These are phyloP conservation scores for Meripilus lineatus DNA, from an alignment of 1,284 basidiomycete genomes.

Conservation along the genomic window DNA sequence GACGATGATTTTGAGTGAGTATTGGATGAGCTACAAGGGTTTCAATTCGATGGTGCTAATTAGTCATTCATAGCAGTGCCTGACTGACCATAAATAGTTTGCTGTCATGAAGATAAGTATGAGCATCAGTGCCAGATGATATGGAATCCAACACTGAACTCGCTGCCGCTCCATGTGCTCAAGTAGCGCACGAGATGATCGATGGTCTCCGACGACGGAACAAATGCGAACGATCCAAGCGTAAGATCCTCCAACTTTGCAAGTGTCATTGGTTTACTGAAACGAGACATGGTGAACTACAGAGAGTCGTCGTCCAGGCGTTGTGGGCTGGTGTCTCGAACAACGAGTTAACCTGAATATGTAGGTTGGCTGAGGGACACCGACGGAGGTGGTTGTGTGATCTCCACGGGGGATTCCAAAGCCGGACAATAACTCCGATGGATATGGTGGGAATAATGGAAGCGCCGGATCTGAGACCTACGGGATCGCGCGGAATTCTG, in stretches of 20 bases:
- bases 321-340: too few species aligned
- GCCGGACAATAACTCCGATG: too few species aligned
- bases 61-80: neutral
- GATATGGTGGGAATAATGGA: too few species aligned
- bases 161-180: conserved; percentile 78
- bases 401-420: too few species aligned
- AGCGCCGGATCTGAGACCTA: too few species aligned
- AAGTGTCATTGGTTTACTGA: conserved; percentile 30
- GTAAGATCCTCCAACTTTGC: conserved; percentile 52
- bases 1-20: conserved; percentile 60
- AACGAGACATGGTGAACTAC: conserved; percentile 35
- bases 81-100: conserved; percentile 74
- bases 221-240: conserved; percentile 54
- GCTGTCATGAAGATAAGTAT: conserved; percentile 31
- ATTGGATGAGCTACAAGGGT: conserved; percentile 56
- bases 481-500: too few species aligned
- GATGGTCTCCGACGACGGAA: conserved; percentile 56
- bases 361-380: too few species aligned
- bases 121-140: conserved; percentile 1
- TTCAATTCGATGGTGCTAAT: neutral
- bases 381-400: too few species aligned
- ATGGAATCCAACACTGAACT: conserved; percentile 45
- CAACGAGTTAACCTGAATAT: too few species aligned
- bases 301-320: neutral
- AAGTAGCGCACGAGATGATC: conserved; percentile 70